Conservation (phyloP, 2,329 filamentous ascomycete genomes). For the Ophioceras dolichostomum region DNA sequence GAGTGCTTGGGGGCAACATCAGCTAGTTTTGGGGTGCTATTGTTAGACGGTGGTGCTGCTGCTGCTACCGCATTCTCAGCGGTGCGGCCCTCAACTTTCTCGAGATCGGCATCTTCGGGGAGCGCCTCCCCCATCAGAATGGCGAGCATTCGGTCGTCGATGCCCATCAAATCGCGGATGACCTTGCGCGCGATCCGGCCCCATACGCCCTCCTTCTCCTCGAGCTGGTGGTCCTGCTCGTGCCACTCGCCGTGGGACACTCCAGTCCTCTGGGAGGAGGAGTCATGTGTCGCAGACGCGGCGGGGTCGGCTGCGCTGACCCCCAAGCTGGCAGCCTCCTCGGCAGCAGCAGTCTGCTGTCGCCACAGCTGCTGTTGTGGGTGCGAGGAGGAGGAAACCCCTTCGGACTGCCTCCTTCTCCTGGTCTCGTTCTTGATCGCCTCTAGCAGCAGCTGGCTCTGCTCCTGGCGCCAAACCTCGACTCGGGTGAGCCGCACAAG, state of each 20-base stretch:
- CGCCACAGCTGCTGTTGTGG: background rate
- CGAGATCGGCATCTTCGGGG: too few species aligned
- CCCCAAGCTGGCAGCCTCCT: background rate
- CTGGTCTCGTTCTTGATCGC: conserved; percentile 81
- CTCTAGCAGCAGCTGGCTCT: conserved; percentile 73
- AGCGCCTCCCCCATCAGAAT: conserved; percentile 78
- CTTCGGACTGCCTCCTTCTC: conserved; percentile 51
- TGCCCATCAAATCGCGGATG: conserved; percentile 78
- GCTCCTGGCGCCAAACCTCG: conserved; percentile 84
- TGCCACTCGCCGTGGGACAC: conserved; percentile 29
- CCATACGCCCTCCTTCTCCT: conserved; percentile 59
- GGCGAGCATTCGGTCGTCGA: conserved; percentile 74
- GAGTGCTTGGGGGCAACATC: too few species aligned
- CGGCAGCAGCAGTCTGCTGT: background rate
- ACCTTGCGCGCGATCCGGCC: conserved; percentile 73
- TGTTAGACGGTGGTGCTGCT: too few species aligned
- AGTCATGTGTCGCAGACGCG: conserved; percentile 7
- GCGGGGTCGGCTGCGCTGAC: background rate
- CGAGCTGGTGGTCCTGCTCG: conserved; percentile 25
- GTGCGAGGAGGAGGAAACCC: conserved; percentile 20
- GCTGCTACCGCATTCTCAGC: conserved; percentile 13
- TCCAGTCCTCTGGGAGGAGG: conserved; percentile 13
- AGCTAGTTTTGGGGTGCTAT: too few species aligned
- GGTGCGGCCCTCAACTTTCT: conserved; percentile 14
- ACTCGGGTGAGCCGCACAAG: conserved; percentile 72